Evolutionary conservation across 306 rosid genomes (phyloP).

Genomic region (Vigna reflexopilosa): DNA sequence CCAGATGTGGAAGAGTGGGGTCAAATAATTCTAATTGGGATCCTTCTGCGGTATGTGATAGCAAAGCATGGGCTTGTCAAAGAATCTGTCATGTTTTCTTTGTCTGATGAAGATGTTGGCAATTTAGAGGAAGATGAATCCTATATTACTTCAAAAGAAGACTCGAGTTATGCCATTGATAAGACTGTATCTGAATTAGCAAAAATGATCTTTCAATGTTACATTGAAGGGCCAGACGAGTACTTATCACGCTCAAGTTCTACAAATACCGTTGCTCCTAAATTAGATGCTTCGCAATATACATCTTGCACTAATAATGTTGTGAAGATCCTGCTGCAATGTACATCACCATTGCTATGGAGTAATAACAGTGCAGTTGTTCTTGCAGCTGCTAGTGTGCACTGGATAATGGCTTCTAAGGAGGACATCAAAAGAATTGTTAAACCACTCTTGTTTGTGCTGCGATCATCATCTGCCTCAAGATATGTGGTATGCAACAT

Average conservation of each 20-base stretch:
- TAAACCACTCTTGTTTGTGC: slow-evolving; percentile 85
- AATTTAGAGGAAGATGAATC: slow-evolving; percentile 52
- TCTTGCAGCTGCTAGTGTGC: slow-evolving; percentile 92
- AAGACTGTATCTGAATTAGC: slow-evolving; percentile 57
- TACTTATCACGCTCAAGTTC: slow-evolving; percentile 82
- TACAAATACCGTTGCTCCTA: slow-evolving; percentile 55
- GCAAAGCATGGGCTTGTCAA: slow-evolving; percentile 86
- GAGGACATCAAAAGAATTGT: slow-evolving; percentile 70
- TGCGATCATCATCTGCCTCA: slow-evolving; percentile 83
- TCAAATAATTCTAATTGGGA: slow-evolving; percentile 84
- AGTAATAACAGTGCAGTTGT: slow-evolving; percentile 96
- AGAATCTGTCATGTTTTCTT: slow-evolving; percentile 80
- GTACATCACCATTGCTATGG: slow-evolving; percentile 95
- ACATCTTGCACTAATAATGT: slow-evolving; percentile 69
- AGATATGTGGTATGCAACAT: slow-evolving; percentile 80
- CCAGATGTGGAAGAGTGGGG: slow-evolving; percentile 99
- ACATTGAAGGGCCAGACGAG: slow-evolving; percentile 93
- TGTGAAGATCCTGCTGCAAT: slow-evolving; percentile 84
- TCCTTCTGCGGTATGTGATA: slow-evolving; percentile 82
- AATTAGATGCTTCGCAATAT: slow-evolving; percentile 60
- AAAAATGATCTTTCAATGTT: slow-evolving; percentile 70
- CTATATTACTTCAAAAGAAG: slow-evolving; percentile 51
- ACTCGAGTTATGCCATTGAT: slow-evolving; percentile 48
- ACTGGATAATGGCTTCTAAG: slow-evolving; percentile 92
- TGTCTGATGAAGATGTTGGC: slow-evolving; percentile 47